Percentiles rank a stretch among this genome's conserved stretches.
phyloP scores from a whole-genome alignment of 768 basidiomycete species.

The Asterophora lycoperdoides region DNA sequence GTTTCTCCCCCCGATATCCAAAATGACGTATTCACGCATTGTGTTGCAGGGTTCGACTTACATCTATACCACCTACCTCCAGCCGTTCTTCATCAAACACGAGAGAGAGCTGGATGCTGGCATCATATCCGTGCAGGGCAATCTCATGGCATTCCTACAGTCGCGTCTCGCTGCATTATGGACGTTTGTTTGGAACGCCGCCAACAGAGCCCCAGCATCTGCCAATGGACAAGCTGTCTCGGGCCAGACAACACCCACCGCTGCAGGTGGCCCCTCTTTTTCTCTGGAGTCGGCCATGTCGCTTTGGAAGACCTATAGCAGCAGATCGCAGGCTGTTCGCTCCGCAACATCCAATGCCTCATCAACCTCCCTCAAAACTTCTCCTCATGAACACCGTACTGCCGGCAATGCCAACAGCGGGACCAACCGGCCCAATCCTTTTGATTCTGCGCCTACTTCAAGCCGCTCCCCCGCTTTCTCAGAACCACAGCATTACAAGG shows the following conservation, averaged over 20 bases:
- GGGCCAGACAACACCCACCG: slow-evolving; percentile 11
- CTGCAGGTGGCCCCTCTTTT: background rate
- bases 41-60: slow-evolving; percentile 58
- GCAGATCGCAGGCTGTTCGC: background rate
- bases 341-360: background rate
- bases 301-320: slow-evolving; percentile 39
- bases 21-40: background rate
- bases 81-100: slow-evolving; percentile 57
- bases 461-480: background rate
- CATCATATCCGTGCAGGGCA: slow-evolving; percentile 50
- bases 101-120: slow-evolving; percentile 58
- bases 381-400: background rate
- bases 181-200: slow-evolving; percentile 39
- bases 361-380: background rate
- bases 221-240: slow-evolving; percentile 12
- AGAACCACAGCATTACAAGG: background rate
- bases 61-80: slow-evolving; percentile 55
- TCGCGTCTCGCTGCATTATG: slow-evolving; percentile 44
- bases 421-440: background rate
- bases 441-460: background rate
- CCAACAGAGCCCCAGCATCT: slow-evolving; percentile 34
- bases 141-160: slow-evolving; percentile 52
- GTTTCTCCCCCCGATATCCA: background rate
- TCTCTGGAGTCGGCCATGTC: slow-evolving; percentile 30
- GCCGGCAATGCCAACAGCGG: background rate